Evolutionary conservation across 2,329 filamentous ascomycete species (phyloP), one percentile per base, ranked within the genome.

Genomic region (Hortaea sp.): DNA sequence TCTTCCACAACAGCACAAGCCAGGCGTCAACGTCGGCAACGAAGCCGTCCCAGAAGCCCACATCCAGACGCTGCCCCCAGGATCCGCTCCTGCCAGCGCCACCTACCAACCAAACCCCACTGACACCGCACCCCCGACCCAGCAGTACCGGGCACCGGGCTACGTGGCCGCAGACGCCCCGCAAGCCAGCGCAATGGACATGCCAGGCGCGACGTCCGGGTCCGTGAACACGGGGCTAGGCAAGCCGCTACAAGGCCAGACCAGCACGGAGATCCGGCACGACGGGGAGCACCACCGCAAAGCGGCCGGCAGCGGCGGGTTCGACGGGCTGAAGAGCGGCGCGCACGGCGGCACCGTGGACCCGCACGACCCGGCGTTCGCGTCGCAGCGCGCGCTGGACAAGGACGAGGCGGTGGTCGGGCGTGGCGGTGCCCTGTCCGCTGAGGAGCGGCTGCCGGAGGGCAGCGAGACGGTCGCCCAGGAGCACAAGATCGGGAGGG

Each of bases 21-120:
- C 76, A 3, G 82, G 82, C 44, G 69, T 73, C 54, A 73, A 77
- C 50, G 73, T 78, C 47, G 76, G 76, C 57, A 77, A 79, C 53
- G 79, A 82, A 44, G 66, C 68, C 27, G 59, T 65, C 9, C 78
- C 78, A 13, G 82, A 84, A 58, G 88, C 84, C 69, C 69, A 75
- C 56, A 75, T 77, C 27, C 54, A 87, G 61, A 74, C 72, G 1
- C 66, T 79, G 32, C 73, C 80, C 0, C 66, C 81, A 0, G 84
- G 84, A 49, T 76, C 77, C 3, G 83, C 84, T 0, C 84, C 84
- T 1, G 51, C 64, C 1, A 60, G 65, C 37, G 61, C 56, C 11
- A 69, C 69, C 12, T 74, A 69, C 66, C 54, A 62, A 7, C 69
- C 72, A 29, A 72, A 73, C 63, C 60, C 65, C 47, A 52, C 43